These are phyloP conservation scores for Fremontodendron californicum DNA, from an alignment of 345 rosid species.

Conservation along the genomic window DNA sequence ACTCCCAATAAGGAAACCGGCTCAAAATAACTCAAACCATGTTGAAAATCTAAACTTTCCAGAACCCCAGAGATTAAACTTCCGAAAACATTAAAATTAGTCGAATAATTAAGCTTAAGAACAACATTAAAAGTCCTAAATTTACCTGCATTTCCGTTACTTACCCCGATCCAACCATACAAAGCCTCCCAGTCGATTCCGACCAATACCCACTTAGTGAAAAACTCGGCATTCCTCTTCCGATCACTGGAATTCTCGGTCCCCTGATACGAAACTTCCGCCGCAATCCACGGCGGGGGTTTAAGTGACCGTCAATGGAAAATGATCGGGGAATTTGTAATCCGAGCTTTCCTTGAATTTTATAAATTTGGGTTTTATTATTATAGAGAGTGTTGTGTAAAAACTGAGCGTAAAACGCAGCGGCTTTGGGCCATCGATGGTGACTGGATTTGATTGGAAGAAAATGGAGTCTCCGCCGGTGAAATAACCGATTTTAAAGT, in stretches of 20 bases:
- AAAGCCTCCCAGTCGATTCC: constrained; percentile 59
- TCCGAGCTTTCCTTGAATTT: constrained; percentile 37
- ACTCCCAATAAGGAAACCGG: constrained; percentile 60
- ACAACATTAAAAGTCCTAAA: constrained; percentile 34
- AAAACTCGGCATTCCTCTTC: constrained; percentile 31
- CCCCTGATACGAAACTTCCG: constrained; percentile 39
- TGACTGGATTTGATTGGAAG: background rate
- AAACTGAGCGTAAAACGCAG: constrained; percentile 26
- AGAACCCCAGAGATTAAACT: constrained; percentile 60
- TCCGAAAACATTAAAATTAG: constrained; percentile 37
- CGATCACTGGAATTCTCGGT: constrained; percentile 41
- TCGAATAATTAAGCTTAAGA: constrained; percentile 60
- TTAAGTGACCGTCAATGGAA: constrained; percentile 13
- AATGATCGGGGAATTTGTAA: constrained; percentile 30
- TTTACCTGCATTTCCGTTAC: constrained; percentile 26
- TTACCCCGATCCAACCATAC: constrained; percentile 79
- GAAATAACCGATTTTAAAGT: constrained; percentile 39
- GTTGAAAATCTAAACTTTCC: constrained; percentile 38
- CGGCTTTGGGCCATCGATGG: constrained; percentile 21
- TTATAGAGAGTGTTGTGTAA: constrained; percentile 19
- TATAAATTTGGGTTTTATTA: constrained; percentile 18
- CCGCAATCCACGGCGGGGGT: constrained; percentile 33
- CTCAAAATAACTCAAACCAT: constrained; percentile 36
- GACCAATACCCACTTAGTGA: constrained; percentile 69
- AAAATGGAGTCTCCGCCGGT: constrained; percentile 48